Evolutionary conservation across 805 yeast species (phyloP).

Genomic region (Myxozyma geophila): DNA sequence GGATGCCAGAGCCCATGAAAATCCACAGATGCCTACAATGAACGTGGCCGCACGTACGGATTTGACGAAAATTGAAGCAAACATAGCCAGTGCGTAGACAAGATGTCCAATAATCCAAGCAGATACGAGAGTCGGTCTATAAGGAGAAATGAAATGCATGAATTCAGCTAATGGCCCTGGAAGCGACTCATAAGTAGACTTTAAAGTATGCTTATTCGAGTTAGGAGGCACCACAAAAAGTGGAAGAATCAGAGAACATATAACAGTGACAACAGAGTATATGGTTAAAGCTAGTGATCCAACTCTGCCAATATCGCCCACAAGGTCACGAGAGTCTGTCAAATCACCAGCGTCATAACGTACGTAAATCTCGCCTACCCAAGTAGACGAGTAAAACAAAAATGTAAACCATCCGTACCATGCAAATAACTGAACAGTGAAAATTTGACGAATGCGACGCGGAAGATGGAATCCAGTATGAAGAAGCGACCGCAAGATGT

Average conservation of each 20-base stretch:
- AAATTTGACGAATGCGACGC: conserved; percentile 55
- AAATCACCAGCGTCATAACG: conserved; percentile 33
- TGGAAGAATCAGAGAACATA: conserved; percentile 32
- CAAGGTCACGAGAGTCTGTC: conserved; percentile 29
- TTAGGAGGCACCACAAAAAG: conserved; percentile 30
- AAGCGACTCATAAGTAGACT: conserved; percentile 22
- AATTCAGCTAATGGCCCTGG: conserved; percentile 25
- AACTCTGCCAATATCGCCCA: conserved; percentile 36
- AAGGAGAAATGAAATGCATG: conserved; percentile 26
- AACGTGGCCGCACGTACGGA: conserved; percentile 32
- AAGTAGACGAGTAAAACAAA: conserved; percentile 67
- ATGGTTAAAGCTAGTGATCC: conserved; percentile 34
- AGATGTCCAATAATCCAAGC: conserved; percentile 32
- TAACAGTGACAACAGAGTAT: conserved; percentile 32
- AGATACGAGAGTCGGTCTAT: conserved; percentile 34
- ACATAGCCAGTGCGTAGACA: conserved; percentile 35
- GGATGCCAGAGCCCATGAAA: conserved; percentile 36
- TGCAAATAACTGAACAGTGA: conserved; percentile 64
- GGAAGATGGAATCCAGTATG: conserved; percentile 47
- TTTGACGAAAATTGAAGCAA: conserved; percentile 29
- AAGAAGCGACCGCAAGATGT: conserved; percentile 20
- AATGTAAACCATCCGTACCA: conserved; percentile 75
- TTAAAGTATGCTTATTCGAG: conserved; percentile 20
- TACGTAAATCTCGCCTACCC: conserved; percentile 65
- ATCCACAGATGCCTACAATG: conserved; percentile 34